phyloP scores from a whole-genome alignment of 768 basidiomycete species.

The Amanita pallidorosea region DNA sequence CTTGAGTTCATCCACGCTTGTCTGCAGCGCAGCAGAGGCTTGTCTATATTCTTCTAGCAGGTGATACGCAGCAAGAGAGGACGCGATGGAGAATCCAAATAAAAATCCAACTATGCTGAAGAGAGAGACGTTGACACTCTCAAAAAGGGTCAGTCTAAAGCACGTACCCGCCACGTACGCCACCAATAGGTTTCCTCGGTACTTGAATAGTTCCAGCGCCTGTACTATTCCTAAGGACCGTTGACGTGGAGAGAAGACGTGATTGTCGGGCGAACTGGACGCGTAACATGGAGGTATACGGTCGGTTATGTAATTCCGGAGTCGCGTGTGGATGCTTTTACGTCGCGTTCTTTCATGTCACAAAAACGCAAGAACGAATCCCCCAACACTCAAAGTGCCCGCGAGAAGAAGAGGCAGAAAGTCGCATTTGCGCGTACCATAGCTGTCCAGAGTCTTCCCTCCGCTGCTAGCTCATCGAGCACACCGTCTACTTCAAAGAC shows the following conservation, averaged over 20 bases:
- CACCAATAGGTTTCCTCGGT: conserved; percentile 69
- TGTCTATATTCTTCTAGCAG: conserved; percentile 85
- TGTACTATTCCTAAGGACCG: conserved; percentile 27
- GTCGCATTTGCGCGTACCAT: conserved; percentile 56
- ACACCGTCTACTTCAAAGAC: neutral
- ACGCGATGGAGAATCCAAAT: conserved; percentile 84
- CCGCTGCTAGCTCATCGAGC: neutral
- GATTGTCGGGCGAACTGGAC: conserved; percentile 16
- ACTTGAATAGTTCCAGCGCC: conserved; percentile 44
- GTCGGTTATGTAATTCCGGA: neutral
- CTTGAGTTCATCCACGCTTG: conserved; percentile 81
- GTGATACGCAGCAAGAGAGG: conserved; percentile 78
- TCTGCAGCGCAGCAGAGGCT: conserved; percentile 79
- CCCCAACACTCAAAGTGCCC: conserved; percentile 23
- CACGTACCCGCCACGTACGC: conserved; percentile 53
- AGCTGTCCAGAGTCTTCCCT: conserved; percentile 39
- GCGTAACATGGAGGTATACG: conserved; percentile 21
- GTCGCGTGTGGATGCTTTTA: neutral
- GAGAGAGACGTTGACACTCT: conserved; percentile 1
- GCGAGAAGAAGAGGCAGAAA: conserved; percentile 65
- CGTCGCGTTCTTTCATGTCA: conserved; percentile 12
- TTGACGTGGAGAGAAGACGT: conserved; percentile 35
- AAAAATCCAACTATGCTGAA: conserved; percentile 73
- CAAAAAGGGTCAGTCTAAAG: neutral
- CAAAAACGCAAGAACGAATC: conserved; percentile 27